A percentile compares a stretch with the other conserved stretches of the same genome.
Evolutionary conservation across 2,329 filamentous ascomycete species (phyloP).

Genomic region (Exophiala xenobiotica): DNA sequence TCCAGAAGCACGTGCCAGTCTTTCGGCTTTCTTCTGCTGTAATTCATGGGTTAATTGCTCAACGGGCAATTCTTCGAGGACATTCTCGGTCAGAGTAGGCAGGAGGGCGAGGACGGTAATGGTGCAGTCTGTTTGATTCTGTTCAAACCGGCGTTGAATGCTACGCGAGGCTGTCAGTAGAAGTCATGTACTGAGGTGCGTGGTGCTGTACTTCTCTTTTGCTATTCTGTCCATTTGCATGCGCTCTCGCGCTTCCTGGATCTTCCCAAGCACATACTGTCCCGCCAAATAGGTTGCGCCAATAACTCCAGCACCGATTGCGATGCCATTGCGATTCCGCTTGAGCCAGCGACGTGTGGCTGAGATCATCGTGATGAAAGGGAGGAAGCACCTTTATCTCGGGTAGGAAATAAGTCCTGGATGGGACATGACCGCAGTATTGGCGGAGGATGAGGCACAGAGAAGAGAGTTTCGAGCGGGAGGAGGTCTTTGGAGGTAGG

Average conservation of each 20-base stretch:
- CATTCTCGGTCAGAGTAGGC: conserved; percentile 85
- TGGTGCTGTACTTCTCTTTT: conserved; percentile 78
- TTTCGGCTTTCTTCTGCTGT: conserved; percentile 84
- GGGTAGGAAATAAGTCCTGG: conserved; percentile 14
- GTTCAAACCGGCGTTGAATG: conserved; percentile 91
- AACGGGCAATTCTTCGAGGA: conserved; percentile 83
- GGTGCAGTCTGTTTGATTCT: conserved; percentile 98
- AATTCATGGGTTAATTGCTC: conserved; percentile 91
- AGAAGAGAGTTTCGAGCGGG: conserved; percentile 8
- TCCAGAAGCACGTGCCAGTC: conserved; percentile 46
- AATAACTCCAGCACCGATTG: conserved; percentile 81
- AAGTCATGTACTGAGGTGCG: background rate
- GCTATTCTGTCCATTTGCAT: conserved; percentile 95
- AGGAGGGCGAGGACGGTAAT: conserved; percentile 96
- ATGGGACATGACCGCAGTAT: conserved; percentile 25
- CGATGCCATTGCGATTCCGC: conserved; percentile 86
- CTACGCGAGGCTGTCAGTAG: conserved; percentile 48
- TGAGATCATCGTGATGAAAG: conserved; percentile 63
- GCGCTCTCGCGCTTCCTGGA: conserved; percentile 89
- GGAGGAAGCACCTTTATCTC: conserved; percentile 21
- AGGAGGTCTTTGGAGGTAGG: conserved; percentile 3
- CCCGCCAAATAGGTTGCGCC: conserved; percentile 88
- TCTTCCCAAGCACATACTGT: conserved; percentile 88
- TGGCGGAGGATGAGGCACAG: no score
- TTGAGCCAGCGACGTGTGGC: conserved; percentile 86